Evolutionary conservation across 257 asterid genomes (phyloP), one percentile per base, ranked within the genome.

Genomic region (Lantana camara): DNA sequence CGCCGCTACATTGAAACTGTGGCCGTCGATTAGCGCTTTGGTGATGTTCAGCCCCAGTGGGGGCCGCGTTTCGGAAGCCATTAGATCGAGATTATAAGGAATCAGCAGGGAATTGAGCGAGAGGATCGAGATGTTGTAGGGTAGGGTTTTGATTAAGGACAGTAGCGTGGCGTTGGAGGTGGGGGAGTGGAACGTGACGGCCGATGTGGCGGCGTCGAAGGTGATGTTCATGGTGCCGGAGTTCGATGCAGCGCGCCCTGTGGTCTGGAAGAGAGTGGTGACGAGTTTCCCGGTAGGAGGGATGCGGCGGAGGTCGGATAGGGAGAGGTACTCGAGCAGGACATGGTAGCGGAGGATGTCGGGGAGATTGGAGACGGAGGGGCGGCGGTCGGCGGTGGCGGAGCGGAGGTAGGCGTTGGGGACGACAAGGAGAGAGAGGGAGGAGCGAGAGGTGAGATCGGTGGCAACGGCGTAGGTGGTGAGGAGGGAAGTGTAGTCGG

Each of bases 321-420:
- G 52, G 44, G 96, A 78, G 27, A 91, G 69, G 71, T 83, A 89
- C 66, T 92, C 82, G 57, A 87, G 87, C 46, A 92, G 87, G 71
- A 92, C 77, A 50, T 92, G 95, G 87, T 79, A 83, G 67, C 98
- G 95, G 80, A 92, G 85, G 70, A 85, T 76, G 51, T 89, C 97
- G 63, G 84, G 71, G 69, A 83, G 76, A 74, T 69, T 67, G 74
- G 80, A 15, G 67, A 89, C 38, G 69, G 88, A 50, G 7, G 84
- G 58, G 48, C 63, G 63, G 57, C 29, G 27, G 29, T 67, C 16
- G 49, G 77, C 32, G 73, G 61, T 23, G 37, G 79, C 30, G 65
- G 73, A 46, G 60, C 70, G 87, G 72, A 85, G 76, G 60, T 44
- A 74, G 76, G 82, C 20, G 38, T 90, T 88, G 71, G 97, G 92